Evolutionary conservation across 2,329 filamentous ascomycete genomes (phyloP).

Genomic region (Trichoderma asperellum): DNA sequence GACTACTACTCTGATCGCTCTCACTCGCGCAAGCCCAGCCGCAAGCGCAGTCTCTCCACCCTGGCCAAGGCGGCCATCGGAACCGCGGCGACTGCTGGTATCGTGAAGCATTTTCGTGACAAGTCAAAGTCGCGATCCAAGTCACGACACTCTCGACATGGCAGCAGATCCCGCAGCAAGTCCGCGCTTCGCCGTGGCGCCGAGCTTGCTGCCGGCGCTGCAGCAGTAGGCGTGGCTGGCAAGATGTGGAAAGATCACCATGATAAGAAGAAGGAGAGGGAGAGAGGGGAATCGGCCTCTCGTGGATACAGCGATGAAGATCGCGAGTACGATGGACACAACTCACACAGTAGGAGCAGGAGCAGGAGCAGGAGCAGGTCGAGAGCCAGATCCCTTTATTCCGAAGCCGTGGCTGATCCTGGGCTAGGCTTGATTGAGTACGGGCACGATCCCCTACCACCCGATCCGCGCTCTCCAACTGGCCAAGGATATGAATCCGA

Average conservation of each 20-base stretch:
- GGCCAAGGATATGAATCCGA: conserved; percentile 53
- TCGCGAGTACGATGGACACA: conserved; percentile 43
- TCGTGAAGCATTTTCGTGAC: conserved; percentile 61
- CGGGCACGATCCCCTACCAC: conserved; percentile 60
- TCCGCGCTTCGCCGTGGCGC: conserved; percentile 58
- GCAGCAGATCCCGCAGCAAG: conserved; percentile 49
- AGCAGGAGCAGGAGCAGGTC: conserved; percentile 55
- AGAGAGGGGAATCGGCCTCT: conserved; percentile 34
- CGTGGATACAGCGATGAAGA: conserved; percentile 43
- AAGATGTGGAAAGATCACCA: conserved; percentile 65
- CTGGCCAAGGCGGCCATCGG: conserved; percentile 62
- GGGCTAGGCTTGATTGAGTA: conserved; percentile 72
- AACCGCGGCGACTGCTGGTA: conserved; percentile 60
- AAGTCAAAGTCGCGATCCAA: conserved; percentile 51
- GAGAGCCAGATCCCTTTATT: conserved; percentile 54
- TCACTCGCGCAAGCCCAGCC: conserved; percentile 48
- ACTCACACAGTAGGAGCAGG: conserved; percentile 39
- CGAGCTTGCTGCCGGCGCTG: conserved; percentile 63
- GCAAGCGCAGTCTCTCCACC: conserved; percentile 52
- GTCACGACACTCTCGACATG: conserved; percentile 35
- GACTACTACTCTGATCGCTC: conserved; percentile 50
- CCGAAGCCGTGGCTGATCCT: conserved; percentile 62
- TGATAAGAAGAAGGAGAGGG: conserved; percentile 58
- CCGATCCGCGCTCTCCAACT: conserved; percentile 43
- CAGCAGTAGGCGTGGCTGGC: conserved; percentile 63